Evolutionary conservation across 2,329 filamentous ascomycete species (phyloP).

Genomic region (Apiospora pterosperma): DNA sequence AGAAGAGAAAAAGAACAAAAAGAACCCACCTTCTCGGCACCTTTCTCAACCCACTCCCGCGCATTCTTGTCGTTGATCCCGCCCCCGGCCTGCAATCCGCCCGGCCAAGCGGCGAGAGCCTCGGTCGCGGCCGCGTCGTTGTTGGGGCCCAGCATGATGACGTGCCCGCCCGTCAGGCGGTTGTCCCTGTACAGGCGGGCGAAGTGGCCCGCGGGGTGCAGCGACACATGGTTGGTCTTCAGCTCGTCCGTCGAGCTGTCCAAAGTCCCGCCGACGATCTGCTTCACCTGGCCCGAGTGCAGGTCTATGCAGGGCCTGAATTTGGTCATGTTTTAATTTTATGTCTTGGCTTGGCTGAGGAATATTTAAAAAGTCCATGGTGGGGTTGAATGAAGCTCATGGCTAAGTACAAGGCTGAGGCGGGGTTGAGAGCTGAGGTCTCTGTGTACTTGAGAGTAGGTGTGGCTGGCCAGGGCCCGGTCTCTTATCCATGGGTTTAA

Average conservation of each 20-base stretch:
- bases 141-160: conserved; percentile 92
- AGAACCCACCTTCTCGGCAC: conserved; percentile 78
- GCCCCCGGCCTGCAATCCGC: conserved; percentile 84
- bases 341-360: neutral
- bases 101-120: conserved; percentile 75
- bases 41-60: conserved; percentile 77
- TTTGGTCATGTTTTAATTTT: conserved; percentile 71
- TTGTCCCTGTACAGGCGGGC: conserved; percentile 77
- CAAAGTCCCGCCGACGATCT: conserved; percentile 94
- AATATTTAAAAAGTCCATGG: conserved; percentile 4
- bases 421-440: conserved; percentile 14
- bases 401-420: conserved; percentile 13
- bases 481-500: neutral
- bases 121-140: conserved; percentile 79
- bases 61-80: conserved; percentile 88
- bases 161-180: conserved; percentile 75
- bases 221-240: conserved; percentile 90
- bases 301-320: conserved; percentile 97
- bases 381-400: conserved; percentile 9
- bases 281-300: conserved; percentile 95
- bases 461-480: neutral
- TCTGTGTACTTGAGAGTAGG: too few species aligned
- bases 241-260: conserved; percentile 62
- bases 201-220: conserved; percentile 77
- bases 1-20: neutral